phyloP scores from a whole-genome alignment of 306 rosid species.

The Cucumis sativus region Cucumber_9930_V3 NC_026657.2:7146501-7147000 shows the following conservation, averaged over 20 bases:
- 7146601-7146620: slow-evolving; percentile 37
- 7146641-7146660: slow-evolving; percentile 76
- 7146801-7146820: not conserved
- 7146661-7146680: slow-evolving; percentile 10
- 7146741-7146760: not conserved
- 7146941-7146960: slow-evolving; percentile 31
- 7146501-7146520: not conserved
- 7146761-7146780: not conserved
- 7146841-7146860: not conserved
- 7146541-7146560: slow-evolving; percentile 18
- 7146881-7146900: slow-evolving; percentile 3
- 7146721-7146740: not conserved
- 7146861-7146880: not conserved
- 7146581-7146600: slow-evolving; percentile 32
- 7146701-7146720: not conserved
- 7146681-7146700: not conserved
- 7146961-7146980: slow-evolving; percentile 80
- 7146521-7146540: slow-evolving; percentile 34
- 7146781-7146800: not conserved
- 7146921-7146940: slow-evolving; percentile 5
- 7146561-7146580: slow-evolving; percentile 16
- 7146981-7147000: slow-evolving; percentile 91
- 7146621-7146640: slow-evolving; percentile 73
- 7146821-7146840: not conserved
- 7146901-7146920: not conserved